These are phyloP conservation scores for Phytophthora gonapodyides DNA, from an alignment of 352 stramenopile species.

Conservation along the genomic window DNA sequence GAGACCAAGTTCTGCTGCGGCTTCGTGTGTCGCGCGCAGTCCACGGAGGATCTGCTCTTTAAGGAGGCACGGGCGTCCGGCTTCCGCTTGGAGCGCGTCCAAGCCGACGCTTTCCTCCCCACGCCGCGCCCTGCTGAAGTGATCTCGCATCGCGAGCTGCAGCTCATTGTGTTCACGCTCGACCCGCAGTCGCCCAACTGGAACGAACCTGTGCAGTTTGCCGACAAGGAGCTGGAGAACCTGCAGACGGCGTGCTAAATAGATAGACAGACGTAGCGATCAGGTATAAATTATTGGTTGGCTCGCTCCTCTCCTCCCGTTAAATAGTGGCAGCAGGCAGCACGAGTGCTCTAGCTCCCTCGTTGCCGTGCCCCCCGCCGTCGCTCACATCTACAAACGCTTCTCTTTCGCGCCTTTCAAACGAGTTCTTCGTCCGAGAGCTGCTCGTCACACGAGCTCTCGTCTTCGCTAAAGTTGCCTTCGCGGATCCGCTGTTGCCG, in stretches of 20 bases:
- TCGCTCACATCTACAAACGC: conserved; percentile 31
- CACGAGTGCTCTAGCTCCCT: conserved; percentile 7
- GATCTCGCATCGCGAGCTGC: conserved; percentile 45
- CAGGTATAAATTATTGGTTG: conserved; percentile 42
- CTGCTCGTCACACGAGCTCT: conserved; percentile 47
- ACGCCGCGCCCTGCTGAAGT: conserved; percentile 46
- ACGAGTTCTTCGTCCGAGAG: conserved; percentile 44
- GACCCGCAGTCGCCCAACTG: conserved; percentile 41
- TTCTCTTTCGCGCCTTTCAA: conserved; percentile 17
- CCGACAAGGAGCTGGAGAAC: conserved; percentile 39
- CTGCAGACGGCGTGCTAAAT: conserved; percentile 57
- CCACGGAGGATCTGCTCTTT: conserved; percentile 61
- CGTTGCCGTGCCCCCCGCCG: conserved; percentile 3
- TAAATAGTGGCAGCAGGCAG: conserved; percentile 37
- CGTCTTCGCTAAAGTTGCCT: conserved; percentile 31
- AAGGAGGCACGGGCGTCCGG: conserved; percentile 45
- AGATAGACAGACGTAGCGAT: conserved; percentile 3
- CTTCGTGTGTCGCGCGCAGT: conserved; percentile 62
- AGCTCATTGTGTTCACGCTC: conserved; percentile 55
- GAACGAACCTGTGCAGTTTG: conserved; percentile 46
- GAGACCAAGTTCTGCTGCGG: conserved; percentile 59
- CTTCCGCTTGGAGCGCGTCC: conserved; percentile 45
- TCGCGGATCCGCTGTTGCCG: conserved; percentile 56
- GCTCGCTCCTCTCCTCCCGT: conserved; percentile 14
- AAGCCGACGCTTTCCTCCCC: conserved; percentile 44